phyloP scores from a whole-genome alignment of 2,329 filamentous ascomycete species.

The Hansfordia pulvinata region DNA sequence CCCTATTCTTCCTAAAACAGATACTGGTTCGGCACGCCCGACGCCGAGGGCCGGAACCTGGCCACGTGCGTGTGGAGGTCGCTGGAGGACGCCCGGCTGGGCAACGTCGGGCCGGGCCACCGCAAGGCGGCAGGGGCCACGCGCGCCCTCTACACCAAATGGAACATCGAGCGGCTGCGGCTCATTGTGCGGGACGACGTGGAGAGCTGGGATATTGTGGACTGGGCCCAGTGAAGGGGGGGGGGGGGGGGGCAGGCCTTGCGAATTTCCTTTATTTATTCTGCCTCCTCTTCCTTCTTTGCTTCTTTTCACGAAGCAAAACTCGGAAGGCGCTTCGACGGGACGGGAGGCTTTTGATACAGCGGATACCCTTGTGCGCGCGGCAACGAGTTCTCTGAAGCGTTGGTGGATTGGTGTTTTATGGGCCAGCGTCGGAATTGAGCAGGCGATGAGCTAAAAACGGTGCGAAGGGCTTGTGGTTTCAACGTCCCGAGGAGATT shows the following conservation, averaged over 20 bases:
- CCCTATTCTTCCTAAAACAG: too few species aligned
- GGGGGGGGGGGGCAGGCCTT: too few species aligned
- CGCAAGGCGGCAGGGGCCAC: constrained; percentile 51
- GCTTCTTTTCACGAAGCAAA: neutral
- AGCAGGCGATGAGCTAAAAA: too few species aligned
- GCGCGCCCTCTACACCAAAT: constrained; percentile 50
- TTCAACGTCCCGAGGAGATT: too few species aligned
- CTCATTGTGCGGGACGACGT: constrained; percentile 55
- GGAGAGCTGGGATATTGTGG: constrained; percentile 46
- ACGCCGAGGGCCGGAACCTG: constrained; percentile 59
- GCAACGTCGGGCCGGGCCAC: constrained; percentile 46
- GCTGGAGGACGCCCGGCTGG: constrained; percentile 42
- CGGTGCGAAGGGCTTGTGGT: too few species aligned
- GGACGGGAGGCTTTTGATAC: too few species aligned
- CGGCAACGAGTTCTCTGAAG: too few species aligned
- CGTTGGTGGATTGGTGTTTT: too few species aligned
- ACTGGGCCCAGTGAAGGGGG: constrained; percentile 33
- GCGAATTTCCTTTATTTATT: too few species aligned
- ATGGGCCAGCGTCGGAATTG: too few species aligned
- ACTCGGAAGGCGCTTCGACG: too few species aligned
- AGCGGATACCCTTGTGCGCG: too few species aligned
- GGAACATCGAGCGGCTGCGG: constrained; percentile 57
- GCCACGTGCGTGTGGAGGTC: constrained; percentile 65
- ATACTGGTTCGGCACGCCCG: constrained; percentile 78
- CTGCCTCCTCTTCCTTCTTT: neutral